Base-by-base conservation (phyloP, 202 grass and related monocot species). In the Zoysia matrella region DNA sequence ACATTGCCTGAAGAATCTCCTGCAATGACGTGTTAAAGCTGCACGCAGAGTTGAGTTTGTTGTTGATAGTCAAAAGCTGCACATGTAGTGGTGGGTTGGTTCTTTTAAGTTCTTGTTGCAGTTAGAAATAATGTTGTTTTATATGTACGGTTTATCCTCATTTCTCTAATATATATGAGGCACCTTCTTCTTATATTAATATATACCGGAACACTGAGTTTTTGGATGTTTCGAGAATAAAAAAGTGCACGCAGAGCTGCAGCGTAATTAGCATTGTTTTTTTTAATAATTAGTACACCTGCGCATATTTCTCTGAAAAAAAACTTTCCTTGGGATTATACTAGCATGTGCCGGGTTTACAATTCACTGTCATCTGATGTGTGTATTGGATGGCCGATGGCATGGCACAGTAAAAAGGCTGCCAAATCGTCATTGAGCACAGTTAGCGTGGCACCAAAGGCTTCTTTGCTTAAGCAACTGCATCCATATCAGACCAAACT, bases 391-490 rank as follows among this genome's bases (percentile, higher is more conserved):
- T 36, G 1, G 15, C n/a, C 5, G 56, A 5, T 77, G 48, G 60
- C 60, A 36, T 72, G 36, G 77, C 45, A 22, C 22, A 22, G 22
- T 22, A 22, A 22, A 22, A 86, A 89, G 74, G 83, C 79, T 82
- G 83, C 69, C 64, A 53, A 40, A 48, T 56, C 47, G 44, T 30
- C 79, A 75, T 86, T 75, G 88, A 79, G 70, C 60, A 82, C 78
- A 56, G 78, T 72, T 86, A 74, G 83, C 88, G 73, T 86, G 57
- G 83, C 75, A 89, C 43, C 54, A 65, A 89, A 86, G 83, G 43
- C 53, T 61, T 47, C 67, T 54, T 14, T 61, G 39, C 57, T 56
- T 48, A 51, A 49, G 69, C 76, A 49, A 30, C 9, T 68, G 72
- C 63, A 75, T 40, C 58, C 43, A 41, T 74, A 69, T 47, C 45